A percentile compares a stretch with the other conserved stretches of the same genome.
phyloP scores from a whole-genome alignment of 2,329 filamentous ascomycete species.

The Onygena corvina region DNA sequence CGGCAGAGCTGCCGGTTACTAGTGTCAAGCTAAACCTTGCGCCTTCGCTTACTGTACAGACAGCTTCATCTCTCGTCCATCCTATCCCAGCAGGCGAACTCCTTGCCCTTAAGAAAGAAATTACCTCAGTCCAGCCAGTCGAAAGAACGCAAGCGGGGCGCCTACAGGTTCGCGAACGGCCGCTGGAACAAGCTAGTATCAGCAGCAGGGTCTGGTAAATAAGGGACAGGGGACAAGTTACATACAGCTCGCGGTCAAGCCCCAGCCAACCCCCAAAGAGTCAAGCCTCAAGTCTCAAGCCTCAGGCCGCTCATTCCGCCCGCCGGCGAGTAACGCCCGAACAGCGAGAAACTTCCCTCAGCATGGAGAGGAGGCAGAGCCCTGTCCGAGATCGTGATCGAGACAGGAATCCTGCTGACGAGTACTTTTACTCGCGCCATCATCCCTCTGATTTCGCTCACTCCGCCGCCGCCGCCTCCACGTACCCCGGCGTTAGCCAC shows the following conservation, averaged over 20 bases:
- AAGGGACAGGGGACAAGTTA: neutral
- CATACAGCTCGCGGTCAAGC: constrained; percentile 3
- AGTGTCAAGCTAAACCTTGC: neutral
- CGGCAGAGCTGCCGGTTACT: constrained; percentile 1
- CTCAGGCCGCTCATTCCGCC: neutral
- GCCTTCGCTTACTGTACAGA: neutral
- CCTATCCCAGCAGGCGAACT: neutral
- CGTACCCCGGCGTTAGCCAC: neutral
- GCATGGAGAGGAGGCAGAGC: constrained; percentile 3
- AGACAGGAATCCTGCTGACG: neutral
- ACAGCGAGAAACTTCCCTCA: neutral
- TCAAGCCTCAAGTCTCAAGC: neutral
- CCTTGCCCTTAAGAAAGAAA: neutral
- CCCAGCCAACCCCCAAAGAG: too few relatives aligned
- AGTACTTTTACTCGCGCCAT: constrained; percentile 3
- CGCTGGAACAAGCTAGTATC: neutral
- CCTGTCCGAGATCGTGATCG: constrained; percentile 1
- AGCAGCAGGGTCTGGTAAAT: neutral
- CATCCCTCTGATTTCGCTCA: neutral
- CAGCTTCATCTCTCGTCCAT: neutral
- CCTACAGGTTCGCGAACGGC: neutral
- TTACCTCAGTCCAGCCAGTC: neutral
- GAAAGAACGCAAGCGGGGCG: neutral
- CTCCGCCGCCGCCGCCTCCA: neutral
- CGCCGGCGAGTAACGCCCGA: neutral